Evolutionary conservation across 768 basidiomycete genomes (phyloP), one percentile per base, ranked within the genome.

Genomic region (Holtermannia corniformis): DNA sequence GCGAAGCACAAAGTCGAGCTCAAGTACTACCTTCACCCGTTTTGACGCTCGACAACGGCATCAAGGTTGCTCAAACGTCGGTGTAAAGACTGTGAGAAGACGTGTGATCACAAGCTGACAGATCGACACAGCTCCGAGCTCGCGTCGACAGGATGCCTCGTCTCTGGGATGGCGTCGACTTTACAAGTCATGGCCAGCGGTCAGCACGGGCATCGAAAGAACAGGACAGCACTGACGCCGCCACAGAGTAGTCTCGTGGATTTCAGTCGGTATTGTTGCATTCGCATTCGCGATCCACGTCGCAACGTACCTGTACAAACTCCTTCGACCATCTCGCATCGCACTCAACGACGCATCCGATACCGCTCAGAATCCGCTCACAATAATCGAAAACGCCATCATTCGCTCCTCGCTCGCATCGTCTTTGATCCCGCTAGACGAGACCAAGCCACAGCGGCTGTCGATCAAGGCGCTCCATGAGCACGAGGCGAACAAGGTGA

Each of bases 91-190:
- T n/a, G n/a, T n/a, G n/a, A n/a, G n/a, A n/a, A n/a, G n/a, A n/a
- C n/a, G n/a, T n/a, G n/a, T n/a, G n/a, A n/a, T n/a, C n/a, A n/a
- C n/a, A n/a, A n/a, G n/a, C n/a, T n/a, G n/a, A n/a, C n/a, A n/a
- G n/a, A n/a, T n/a, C n/a, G n/a, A n/a, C n/a, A n/a, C n/a, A n/a
- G n/a, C n/a, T n/a, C n/a, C n/a, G n/a, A n/a, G n/a, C n/a, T n/a
- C n/a, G n/a, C n/a, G n/a, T n/a, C n/a, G n/a, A n/a, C n/a, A n/a
- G n/a, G n/a, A n/a, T n/a, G n/a, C n/a, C n/a, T n/a, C 32, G 32
- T 7, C 32, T 67, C 7, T 67, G 65, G 65, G 52, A 67, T 44
- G 65, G 65, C 1, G 37, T 49, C 0, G 65, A 67, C 42, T 67
- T 67, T 43, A 61, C 63, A 10, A 52, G 5, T 24, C 13, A 20